These are phyloP conservation scores for Candida adriatica DNA, from an alignment of 805 yeast species.

Conservation along the genomic window DNA sequence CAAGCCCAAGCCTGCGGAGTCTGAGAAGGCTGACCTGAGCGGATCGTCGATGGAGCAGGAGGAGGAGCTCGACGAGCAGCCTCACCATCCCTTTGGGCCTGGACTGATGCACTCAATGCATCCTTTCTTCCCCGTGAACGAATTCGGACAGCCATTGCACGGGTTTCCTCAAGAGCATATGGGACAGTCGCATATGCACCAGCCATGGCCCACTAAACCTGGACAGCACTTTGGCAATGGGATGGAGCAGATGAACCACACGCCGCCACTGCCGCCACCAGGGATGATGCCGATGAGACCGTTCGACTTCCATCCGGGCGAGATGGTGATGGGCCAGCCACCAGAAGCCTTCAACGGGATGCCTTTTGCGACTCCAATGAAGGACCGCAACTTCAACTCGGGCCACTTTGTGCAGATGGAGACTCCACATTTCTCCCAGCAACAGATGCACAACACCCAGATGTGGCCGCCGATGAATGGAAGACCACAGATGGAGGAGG, in stretches of 20 bases:
- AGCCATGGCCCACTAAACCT: constrained; percentile 20
- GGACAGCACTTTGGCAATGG: constrained; percentile 17
- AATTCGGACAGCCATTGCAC: constrained; percentile 23
- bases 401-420: constrained; percentile 13
- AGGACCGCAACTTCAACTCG: constrained; percentile 9
- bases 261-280: constrained; percentile 22
- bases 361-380: constrained; percentile 9
- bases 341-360: constrained; percentile 6
- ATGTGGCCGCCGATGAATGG: constrained; percentile 21
- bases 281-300: constrained; percentile 23
- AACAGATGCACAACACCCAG: constrained; percentile 16
- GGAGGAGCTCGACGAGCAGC: constrained; percentile 1
- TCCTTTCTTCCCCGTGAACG: constrained; percentile 23
- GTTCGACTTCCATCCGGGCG: constrained; percentile 22
- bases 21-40: constrained; percentile 4
- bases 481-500: constrained; percentile 13
- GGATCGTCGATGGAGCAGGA: constrained; percentile 5
- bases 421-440: constrained; percentile 11
- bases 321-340: constrained; percentile 12
- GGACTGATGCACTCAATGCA: constrained; percentile 19
- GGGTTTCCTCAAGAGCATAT: constrained; percentile 16
- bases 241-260: constrained; percentile 15
- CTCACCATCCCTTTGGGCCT: constrained; percentile 10
- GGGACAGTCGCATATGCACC: constrained; percentile 11
- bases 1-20: neutral